Base-by-base conservation (phyloP, 345 rosid genomes). In the Euphorbia lathyris region DNA sequence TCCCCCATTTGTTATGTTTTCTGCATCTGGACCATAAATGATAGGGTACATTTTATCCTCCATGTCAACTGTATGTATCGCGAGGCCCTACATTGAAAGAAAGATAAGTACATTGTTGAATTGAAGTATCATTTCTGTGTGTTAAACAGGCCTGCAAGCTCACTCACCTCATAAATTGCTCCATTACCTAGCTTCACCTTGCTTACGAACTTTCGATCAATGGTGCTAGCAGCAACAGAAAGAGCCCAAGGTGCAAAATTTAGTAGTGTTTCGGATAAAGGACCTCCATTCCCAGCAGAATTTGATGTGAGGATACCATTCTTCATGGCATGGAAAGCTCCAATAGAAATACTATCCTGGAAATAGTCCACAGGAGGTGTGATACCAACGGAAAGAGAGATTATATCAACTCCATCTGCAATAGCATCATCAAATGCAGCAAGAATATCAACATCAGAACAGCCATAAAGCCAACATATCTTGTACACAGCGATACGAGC, bases 291-390 rank as follows among this genome's bases (percentile, higher is more conserved):
- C 3, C 78, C 80, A 6, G 79, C 83, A 0, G 81, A 68, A 7
- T 4, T 25, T 1, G 79, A 82, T 14, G 81, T 79, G 43, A 79
- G 56, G 9, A 82, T 66, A 4, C 79, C 85, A 6, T 71, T 19
- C 55, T 52, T 79, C 83, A 82, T 67, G 20, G 80, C 74, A 29
- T 71, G 81, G 42, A 76, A 82, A 61, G 83, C 55, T 20, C 85
- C 83, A 26, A 82, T 78, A 0, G 81, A 77, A 1, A 82, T 71
- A 4, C 50, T 9, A 42, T 79, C 74, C 1, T 65, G 80, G 70
- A 13, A 77, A 9, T 16, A 80, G 77, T 63, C 79, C 38, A 3
- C 38, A 62, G 12, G 68, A 52, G 62, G 70, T 70, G 2, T 78
- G 78, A 8, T 81, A 16, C 65, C 57, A 23, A 52, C 32, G 0